Evolutionary conservation across 139 green algal species (phyloP).

Genomic region (Ulvella scutata): DNA sequence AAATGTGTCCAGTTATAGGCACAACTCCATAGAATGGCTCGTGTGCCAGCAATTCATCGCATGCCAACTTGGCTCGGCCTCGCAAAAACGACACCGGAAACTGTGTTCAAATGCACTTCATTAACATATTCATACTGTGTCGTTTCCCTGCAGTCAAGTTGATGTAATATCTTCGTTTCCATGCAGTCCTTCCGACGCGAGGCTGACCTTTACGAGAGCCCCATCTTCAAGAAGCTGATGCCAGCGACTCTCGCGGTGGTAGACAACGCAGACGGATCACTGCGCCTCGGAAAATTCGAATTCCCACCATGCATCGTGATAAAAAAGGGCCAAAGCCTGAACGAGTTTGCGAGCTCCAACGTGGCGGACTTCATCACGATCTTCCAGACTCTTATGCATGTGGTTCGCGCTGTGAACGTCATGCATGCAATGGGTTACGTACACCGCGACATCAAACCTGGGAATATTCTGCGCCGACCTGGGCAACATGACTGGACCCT

Average conservation of each 20-base stretch:
- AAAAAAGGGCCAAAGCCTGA: conserved; percentile 1
- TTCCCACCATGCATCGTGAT: neutral
- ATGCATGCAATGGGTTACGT: neutral
- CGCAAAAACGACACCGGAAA: too few species aligned
- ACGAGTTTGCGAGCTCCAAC: neutral
- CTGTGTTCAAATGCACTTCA: too few species aligned
- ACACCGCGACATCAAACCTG: neutral
- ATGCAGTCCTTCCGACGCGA: neutral
- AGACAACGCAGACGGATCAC: neutral
- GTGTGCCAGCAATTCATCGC: too few species aligned
- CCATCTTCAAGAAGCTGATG: neutral
- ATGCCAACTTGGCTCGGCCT: too few species aligned
- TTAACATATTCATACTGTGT: too few species aligned
- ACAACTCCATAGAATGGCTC: too few species aligned
- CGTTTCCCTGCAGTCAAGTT: too few species aligned
- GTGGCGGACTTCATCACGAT: conserved; percentile 1
- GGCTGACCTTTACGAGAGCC: neutral
- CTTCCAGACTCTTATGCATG: conserved; percentile 1
- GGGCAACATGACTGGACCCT: neutral
- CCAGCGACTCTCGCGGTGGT: neutral
- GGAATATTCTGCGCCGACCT: neutral
- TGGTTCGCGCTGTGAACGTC: neutral
- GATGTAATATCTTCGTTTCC: too few species aligned
- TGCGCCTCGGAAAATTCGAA: neutral
- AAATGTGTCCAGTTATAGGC: too few species aligned